phyloP scores from a whole-genome alignment of 768 basidiomycete genomes.

The Termitomyces sp. region DNA sequence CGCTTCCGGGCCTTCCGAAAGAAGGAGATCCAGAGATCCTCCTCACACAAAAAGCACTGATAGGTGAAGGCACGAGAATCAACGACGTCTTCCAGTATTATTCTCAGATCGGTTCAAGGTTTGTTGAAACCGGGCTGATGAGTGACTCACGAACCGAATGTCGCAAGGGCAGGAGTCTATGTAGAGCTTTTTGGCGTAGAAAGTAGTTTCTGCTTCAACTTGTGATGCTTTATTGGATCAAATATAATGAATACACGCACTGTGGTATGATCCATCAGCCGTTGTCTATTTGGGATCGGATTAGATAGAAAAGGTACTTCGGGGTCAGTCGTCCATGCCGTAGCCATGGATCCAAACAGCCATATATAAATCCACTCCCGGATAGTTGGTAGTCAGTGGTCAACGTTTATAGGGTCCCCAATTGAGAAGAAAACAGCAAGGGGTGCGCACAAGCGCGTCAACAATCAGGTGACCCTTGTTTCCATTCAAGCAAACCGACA shows the following conservation, averaged over 20 bases:
- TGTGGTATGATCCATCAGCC: background rate
- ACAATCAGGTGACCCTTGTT: background rate
- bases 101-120: background rate
- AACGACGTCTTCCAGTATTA: background rate
- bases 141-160: background rate
- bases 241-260: background rate
- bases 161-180: background rate
- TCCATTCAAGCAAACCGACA: no score
- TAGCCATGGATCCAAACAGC: background rate
- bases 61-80: background rate
- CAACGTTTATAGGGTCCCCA: background rate
- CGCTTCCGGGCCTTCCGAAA: background rate
- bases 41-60: background rate
- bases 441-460: no score
- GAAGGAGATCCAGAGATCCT: background rate
- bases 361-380: background rate
- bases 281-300: background rate
- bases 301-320: no score
- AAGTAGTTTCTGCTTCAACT: no score
- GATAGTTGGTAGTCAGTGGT: no score
- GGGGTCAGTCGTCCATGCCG: background rate
- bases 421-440: no score
- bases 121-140: background rate
- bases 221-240: background rate
- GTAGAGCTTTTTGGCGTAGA: background rate